Base-by-base conservation (phyloP, 148 eudicot genomes). In the Amaranthus hypochondriacus region DNA sequence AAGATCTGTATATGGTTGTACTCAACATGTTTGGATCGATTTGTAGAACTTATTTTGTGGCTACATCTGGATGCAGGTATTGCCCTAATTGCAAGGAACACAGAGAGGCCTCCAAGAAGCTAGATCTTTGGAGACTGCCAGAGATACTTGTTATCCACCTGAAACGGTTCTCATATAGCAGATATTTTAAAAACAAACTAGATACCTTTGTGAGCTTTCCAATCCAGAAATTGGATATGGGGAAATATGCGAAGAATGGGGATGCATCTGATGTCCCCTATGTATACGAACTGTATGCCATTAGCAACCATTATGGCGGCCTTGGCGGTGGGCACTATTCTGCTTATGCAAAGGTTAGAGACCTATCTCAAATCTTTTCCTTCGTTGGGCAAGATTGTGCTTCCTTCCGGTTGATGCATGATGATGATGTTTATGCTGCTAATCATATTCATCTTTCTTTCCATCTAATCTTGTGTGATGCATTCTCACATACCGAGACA, bases 301-400 rank as follows among this genome's bases (percentile, higher is more conserved):
- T 96, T 46, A 96, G 97, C 88, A 96, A 96, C 78, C 99, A 96
- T 84, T 96, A 96, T 80, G 99, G 99, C 68, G 99, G 99, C 75
- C 92, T 96, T 57, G 99, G 99, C 68, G 97, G 94, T 5, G 99
- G 99, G 39, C 99, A 96, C 73, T 96, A 96, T 76, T 78, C 99
- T 70, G 99, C 99, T 43, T 92, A 92, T 79, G 92, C 94, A 62
- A 92, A 96, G 96, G 99, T 90, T 81, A 62, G 78, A 15, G 10
- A 44, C 39, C 68, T 44, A 6, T 13, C 49, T 46, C 18, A 11
- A 63, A 62, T n/a, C 9, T 44, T 48, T 75, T 65, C 15, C 46
- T 65, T 13, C 48, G 0, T 53, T 60, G 15, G 18, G 53, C 53
- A 46, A 69, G 49, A 63, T 70, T 47, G 48, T 5, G 8, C 2